Conservation (phyloP, 1,284 basidiomycete genomes). For the Papiliotrema laurentii region DNA sequence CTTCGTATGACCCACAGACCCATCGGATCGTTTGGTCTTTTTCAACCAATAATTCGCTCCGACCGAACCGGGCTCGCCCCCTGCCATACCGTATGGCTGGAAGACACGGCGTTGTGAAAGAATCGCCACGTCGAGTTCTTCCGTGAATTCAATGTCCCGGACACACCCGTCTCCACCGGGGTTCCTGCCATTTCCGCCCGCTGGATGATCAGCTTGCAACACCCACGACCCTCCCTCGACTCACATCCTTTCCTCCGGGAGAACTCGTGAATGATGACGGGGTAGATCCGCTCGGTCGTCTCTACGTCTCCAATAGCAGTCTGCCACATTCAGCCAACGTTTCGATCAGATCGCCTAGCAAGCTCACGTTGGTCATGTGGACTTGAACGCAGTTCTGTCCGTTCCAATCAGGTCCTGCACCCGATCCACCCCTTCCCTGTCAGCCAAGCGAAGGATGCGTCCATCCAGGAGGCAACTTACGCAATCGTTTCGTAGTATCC, state of each 20-base stretch:
- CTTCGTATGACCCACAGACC: constrained; percentile 4
- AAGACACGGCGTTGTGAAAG: constrained; percentile 68
- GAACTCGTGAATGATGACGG: constrained; percentile 78
- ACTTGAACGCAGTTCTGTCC: constrained; percentile 52
- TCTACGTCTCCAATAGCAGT: constrained; percentile 40
- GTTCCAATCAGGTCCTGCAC: constrained; percentile 85
- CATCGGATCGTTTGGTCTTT: constrained; percentile 3
- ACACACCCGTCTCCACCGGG: constrained; percentile 83
- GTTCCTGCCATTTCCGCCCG: constrained; percentile 74
- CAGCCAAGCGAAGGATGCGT: background rate
- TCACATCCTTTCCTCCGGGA: constrained; percentile 60
- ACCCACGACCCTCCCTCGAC: background rate
- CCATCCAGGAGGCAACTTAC: constrained; percentile 1
- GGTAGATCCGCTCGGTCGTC: constrained; percentile 55
- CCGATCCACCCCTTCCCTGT: constrained; percentile 69
- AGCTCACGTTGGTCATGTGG: constrained; percentile 33
- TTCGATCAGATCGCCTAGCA: constrained; percentile 78
- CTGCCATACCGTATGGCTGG: constrained; percentile 84
- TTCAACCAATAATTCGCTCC: constrained; percentile 83
- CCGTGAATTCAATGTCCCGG: constrained; percentile 78
- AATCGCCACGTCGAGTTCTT: constrained; percentile 83
- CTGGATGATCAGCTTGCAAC: constrained; percentile 28
- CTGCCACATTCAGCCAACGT: background rate
- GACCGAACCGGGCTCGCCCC: constrained; percentile 68
- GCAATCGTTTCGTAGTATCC: constrained; percentile 97